Conservation (phyloP, 441 rosid species). For the Breynia disticha region DNA sequence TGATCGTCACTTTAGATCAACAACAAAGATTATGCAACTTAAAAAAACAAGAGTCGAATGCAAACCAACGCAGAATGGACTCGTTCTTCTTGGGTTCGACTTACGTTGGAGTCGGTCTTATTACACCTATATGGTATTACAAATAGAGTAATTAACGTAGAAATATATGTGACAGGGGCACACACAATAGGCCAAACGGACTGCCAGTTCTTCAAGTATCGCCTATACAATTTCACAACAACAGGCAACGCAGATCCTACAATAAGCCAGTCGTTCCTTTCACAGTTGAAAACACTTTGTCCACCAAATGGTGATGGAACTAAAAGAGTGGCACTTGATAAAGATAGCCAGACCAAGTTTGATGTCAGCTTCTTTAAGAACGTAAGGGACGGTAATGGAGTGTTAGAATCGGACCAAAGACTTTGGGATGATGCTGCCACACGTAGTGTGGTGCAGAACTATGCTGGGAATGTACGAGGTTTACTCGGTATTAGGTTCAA, state of each 20-base stretch:
- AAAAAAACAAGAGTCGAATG: too few relatives aligned
- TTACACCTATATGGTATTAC: too few relatives aligned
- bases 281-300: constrained; percentile 43
- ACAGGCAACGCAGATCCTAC: constrained; percentile 63
- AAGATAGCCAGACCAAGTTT: constrained; percentile 37
- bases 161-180: constrained; percentile 32
- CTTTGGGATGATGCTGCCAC: constrained; percentile 45
- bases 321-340: constrained; percentile 45
- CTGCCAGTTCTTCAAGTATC: constrained; percentile 56
- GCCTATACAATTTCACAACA: constrained; percentile 64
- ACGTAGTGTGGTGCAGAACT: constrained; percentile 32
- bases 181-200: constrained; percentile 71
- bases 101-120: too few relatives aligned
- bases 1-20: too few relatives aligned
- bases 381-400: constrained; percentile 47
- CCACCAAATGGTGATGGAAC: constrained; percentile 50
- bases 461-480: constrained; percentile 45
- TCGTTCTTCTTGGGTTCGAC: too few relatives aligned
- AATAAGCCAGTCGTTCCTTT: constrained; percentile 38
- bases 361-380: constrained; percentile 54
- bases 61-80: too few relatives aligned
- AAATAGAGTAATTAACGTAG: too few relatives aligned
- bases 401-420: constrained; percentile 61
- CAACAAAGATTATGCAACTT: too few relatives aligned
- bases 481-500: constrained; percentile 48